Evolutionary conservation across 2,329 filamentous ascomycete genomes (phyloP), one percentile per base, ranked within the genome.

Genomic region (Fusarium clavum): DNA sequence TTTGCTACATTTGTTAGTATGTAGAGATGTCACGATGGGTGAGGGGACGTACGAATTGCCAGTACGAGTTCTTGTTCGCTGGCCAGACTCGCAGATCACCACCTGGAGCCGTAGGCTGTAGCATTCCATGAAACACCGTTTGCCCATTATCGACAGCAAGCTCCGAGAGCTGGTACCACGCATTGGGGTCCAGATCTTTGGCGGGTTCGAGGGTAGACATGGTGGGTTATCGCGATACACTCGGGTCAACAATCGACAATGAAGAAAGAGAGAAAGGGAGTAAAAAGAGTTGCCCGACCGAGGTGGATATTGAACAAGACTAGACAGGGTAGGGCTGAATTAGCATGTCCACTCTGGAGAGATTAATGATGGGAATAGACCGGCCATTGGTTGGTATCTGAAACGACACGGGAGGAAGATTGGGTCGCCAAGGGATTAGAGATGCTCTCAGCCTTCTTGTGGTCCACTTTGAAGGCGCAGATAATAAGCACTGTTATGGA

Each of bases 131-230:
- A n/a, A 81, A 76, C 1, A 64, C 44, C 14, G 62, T 67, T 13
- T 64, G 58, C 25, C 75, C 72, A 16, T 70, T 64, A 60, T 79
- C 78, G n/a, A 80, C 77, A n/a, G 78, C 77, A 14, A 60, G 69
- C 57, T 81, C 79, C 6, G 73, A 77, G n/a, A 81, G 41, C 44
- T 78, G 73, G 61, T 78, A 80, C 79, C 79, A 81, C 20, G 66
- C 75, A 53, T 81, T 80, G 13, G 75, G 47, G 70, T 81, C 76
- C 38, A 81, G 57, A 40, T 73, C 74, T n/a, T 66, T 75, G 22
- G 73, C 65, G 14, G 67, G 46, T 29, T 68, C 16, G 8, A 70
- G 54, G 14, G 29, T 46, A 4, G 67, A 11, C 67, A 70, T 70
- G 30, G 47, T 44, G 48, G 54, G 32, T 38, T 40, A 20, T 12